Evolutionary conservation across 805 yeast genomes (phyloP).

Genomic region (Sungouiella thailandica): DNA sequence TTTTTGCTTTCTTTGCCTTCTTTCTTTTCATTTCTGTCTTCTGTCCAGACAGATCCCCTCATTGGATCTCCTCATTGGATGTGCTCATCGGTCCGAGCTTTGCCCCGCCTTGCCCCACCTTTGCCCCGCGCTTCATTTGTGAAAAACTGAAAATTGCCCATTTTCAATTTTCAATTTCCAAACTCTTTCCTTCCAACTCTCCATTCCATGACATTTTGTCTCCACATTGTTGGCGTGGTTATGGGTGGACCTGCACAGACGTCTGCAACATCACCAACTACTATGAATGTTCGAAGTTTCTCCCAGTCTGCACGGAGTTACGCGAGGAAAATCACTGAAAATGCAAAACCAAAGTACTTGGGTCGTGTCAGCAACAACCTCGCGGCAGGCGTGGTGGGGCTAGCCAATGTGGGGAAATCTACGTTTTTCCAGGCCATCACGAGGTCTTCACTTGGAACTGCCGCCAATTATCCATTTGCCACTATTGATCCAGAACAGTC

Average conservation of each 20-base stretch:
- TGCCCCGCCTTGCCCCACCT: no score
- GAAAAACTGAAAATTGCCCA: no score
- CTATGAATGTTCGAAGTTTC: neutral
- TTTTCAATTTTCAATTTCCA: no score
- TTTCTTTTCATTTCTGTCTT: no score
- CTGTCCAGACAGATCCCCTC: no score
- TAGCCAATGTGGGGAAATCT: slow-evolving; percentile 94
- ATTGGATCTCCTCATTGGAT: no score
- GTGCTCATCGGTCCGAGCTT: no score
- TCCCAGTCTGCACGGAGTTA: neutral
- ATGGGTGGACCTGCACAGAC: neutral
- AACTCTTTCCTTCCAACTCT: no score
- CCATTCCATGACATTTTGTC: no score
- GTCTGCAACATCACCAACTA: neutral
- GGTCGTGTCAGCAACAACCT: slow-evolving; percentile 16
- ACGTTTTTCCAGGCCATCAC: slow-evolving; percentile 97
- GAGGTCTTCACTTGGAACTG: slow-evolving; percentile 85
- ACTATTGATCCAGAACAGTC: slow-evolving; percentile 99
- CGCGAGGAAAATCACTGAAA: slow-evolving; percentile 10
- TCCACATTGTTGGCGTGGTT: no score
- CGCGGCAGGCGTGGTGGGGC: slow-evolving; percentile 79
- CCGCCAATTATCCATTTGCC: slow-evolving; percentile 97
- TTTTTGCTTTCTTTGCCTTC: no score
- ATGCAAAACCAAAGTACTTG: slow-evolving; percentile 8
- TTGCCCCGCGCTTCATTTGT: no score